phyloP scores from a whole-genome alignment of 2,329 filamentous ascomycete genomes.

The Penicillium sp. region DNA sequence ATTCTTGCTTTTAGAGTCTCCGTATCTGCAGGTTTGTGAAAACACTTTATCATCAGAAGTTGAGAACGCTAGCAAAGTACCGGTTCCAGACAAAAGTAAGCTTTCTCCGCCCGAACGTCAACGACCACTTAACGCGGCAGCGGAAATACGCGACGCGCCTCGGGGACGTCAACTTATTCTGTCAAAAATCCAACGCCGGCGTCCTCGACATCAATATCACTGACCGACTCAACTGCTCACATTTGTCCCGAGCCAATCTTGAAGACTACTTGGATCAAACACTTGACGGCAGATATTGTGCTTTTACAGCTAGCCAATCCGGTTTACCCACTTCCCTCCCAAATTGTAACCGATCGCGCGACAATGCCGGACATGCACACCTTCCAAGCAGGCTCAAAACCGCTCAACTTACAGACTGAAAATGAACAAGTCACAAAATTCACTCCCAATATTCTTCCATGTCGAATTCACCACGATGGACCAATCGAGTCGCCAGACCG shows the following conservation, averaged over 20 bases:
- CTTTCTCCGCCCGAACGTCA: background rate
- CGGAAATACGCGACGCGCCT: conserved; percentile 24
- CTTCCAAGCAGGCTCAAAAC: conserved; percentile 27
- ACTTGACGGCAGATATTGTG: no score
- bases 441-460: conserved; percentile 70
- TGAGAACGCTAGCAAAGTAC: no score
- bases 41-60: no score
- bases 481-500: conserved; percentile 56
- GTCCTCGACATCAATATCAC: background rate
- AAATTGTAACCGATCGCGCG: background rate
- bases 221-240: background rate
- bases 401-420: conserved; percentile 12
- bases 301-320: no score
- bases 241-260: background rate
- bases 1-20: no score
- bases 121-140: conserved; percentile 27
- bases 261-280: no score
- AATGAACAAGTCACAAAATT: conserved; percentile 32
- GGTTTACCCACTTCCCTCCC: no score
- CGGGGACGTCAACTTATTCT: conserved; percentile 1
- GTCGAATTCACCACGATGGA: conserved; percentile 72
- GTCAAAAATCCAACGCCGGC: background rate
- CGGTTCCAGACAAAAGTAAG: background rate
- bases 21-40: no score
- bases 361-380: conserved; percentile 31